Evolutionary conservation across 2,329 filamentous ascomycete species (phyloP), one percentile per base, ranked within the genome.

Genomic region (Sarocladium strictum): DNA sequence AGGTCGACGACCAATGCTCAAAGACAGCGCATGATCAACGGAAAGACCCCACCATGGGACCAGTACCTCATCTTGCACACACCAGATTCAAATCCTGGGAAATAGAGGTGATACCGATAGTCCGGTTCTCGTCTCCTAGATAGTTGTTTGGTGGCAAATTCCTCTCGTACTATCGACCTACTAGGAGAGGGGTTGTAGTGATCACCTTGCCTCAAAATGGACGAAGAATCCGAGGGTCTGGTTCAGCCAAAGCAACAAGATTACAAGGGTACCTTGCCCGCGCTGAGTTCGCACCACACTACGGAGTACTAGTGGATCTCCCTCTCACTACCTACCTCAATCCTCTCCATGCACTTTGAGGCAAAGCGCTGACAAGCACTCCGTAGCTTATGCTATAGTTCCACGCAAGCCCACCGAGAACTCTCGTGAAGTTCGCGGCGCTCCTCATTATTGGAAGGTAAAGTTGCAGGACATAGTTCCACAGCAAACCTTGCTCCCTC

Each of bases 191-290:
- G 17, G n/a, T 15, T 24, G 40, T 43, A 43, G 7, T 27, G 10
- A 7, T 10, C 17, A 11, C 17, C 12, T 27, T n/a, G 7, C n/a
- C 24, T 47, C n/a, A 47, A 17, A 47, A 27, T 47, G 24, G 43
- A 15, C 23, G 17, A 4, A 17, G 23, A 51, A 11, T 51, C 47
- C 47, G 47, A 51, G 11, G 47, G 47, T 51, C 23, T 51, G 47
- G 47, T 51, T 51, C 47, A 51, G 12, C 47, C 47, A 51, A 32
- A 23, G 19, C n/a, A 35, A 23, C 35, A 10, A 33, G 23, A n/a
- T n/a, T 12, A 21, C 27, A 27, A 51, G 47, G 26, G 47, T 51
- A 32, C 47, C 47, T 19, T 23, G 47, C 26, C 47, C 17, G 29
- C 27, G 24, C 23, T 29, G 12, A 9, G 21, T 27, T 23, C 43